phyloP scores from a whole-genome alignment of 2,329 filamentous ascomycete species.

The Boeremia lycopersici region DNA sequence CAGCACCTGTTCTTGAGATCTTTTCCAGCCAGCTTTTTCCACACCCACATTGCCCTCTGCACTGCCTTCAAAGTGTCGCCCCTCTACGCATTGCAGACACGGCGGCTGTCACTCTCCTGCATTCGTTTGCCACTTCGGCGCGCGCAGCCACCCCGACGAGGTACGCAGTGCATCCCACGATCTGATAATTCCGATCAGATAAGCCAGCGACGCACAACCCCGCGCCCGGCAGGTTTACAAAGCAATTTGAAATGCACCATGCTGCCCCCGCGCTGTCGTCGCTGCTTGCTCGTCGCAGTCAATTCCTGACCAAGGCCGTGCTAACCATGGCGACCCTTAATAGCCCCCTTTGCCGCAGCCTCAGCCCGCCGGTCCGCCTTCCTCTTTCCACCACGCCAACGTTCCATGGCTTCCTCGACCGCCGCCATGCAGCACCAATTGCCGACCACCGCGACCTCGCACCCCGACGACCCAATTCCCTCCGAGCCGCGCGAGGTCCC shows the following conservation, averaged over 20 bases:
- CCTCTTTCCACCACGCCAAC: slow-evolving; percentile 4
- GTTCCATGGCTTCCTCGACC: slow-evolving; percentile 16
- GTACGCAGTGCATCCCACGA: slow-evolving; percentile 16
- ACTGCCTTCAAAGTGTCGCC: slow-evolving; percentile 18
- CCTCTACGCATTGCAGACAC: slow-evolving; percentile 10
- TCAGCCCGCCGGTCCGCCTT: slow-evolving; percentile 3
- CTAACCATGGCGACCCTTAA: slow-evolving; percentile 19
- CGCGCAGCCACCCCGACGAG: slow-evolving; percentile 15
- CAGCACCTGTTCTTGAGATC: slow-evolving; percentile 3
- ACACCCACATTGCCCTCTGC: background rate
- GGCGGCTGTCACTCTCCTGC: slow-evolving; percentile 18
- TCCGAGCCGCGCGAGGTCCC: slow-evolving; percentile 47
- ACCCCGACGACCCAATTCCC: slow-evolving; percentile 55
- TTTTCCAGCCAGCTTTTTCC: slow-evolving; percentile 1
- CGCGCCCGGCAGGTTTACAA: slow-evolving; percentile 11
- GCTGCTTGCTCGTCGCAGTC: slow-evolving; percentile 1
- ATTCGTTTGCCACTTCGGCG: slow-evolving; percentile 15
- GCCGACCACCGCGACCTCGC: slow-evolving; percentile 51
- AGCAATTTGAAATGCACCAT: slow-evolving; percentile 7
- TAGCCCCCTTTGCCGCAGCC: slow-evolving; percentile 16
- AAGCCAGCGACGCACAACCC: slow-evolving; percentile 12
- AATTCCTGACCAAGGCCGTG: slow-evolving; percentile 10
- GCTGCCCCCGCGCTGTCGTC: background rate
- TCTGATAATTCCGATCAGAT: slow-evolving; percentile 21
- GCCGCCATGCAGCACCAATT: slow-evolving; percentile 39